Evolutionary conservation across 345 rosid species (phyloP), one percentile per base, ranked within the genome.

Genomic region (Alliaria petiolata): DNA sequence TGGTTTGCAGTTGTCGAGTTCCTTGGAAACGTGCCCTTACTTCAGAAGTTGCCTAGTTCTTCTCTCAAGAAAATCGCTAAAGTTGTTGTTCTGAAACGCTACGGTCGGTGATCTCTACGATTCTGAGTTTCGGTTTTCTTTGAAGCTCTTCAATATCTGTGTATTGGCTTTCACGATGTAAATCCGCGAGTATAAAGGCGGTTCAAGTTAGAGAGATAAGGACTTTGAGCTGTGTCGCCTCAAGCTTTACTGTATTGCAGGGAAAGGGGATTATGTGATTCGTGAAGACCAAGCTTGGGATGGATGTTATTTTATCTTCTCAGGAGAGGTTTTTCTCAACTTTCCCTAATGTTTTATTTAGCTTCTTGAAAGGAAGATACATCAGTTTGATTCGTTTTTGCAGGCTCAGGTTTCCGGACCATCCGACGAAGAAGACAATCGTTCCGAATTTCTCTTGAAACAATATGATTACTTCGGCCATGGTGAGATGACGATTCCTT

Each of bases 381-480:
- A 46, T 19, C n/a, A n/a, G n/a, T n/a, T n/a, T 51, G 28, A 30
- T 70, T 30, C 17, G 36, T 72, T 46, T 50, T 66, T 54, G 11
- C 78, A 95, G 99, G 99, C 96, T 51, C 89, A 89, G 80, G 98
- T 91, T 25, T 80, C 76, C 6, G 92, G 85, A 64, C 69, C n/a
- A n/a, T n/a, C 88, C 14, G 81, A 49, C 0, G 96, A 84, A 64
- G 96, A 92, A 35, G 89, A 85, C 33, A 71, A 76, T 40, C 89
- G 83, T 22, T 83, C 87, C 5, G 99, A 95, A 36, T 88, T 83
- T 70, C 95, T 73, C 26, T 76, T 95, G 87, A 83, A 83, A 73
- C 84, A 60, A 71, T 87, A 76, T 78, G 99, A 95, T 81, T 95
- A 87, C 83, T 95, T 89, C 78, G 98, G 97, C 62, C 82, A 84